phyloP scores from a whole-genome alignment of 2,329 filamentous ascomycete genomes.

The Sporothrix curviconia region DNA sequence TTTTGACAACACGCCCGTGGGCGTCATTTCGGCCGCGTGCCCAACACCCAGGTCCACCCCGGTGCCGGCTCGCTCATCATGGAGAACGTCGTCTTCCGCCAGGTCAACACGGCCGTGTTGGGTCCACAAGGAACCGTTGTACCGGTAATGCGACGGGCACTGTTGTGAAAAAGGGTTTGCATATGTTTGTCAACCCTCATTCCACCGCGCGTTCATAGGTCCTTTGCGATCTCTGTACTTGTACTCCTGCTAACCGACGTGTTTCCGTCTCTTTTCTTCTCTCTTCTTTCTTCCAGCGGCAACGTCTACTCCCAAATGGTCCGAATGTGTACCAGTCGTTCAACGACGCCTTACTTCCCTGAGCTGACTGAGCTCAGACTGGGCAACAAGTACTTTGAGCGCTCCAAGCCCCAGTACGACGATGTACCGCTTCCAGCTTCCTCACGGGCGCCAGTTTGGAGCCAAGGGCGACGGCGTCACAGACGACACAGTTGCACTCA shows the following conservation, averaged over 20 bases:
- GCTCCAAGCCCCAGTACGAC: constrained; percentile 72
- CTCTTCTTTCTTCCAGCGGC: constrained; percentile 36
- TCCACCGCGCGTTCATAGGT: neutral
- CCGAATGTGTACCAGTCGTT: constrained; percentile 43
- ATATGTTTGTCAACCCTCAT: constrained; percentile 19
- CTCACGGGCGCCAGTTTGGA: constrained; percentile 58
- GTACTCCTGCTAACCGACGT: neutral
- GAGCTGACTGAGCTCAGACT: constrained; percentile 52
- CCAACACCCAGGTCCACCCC: constrained; percentile 26
- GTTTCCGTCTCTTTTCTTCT: neutral
- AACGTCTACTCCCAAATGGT: constrained; percentile 51
- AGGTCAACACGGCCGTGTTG: constrained; percentile 37
- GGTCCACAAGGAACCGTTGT: constrained; percentile 41
- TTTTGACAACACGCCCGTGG: constrained; percentile 65
- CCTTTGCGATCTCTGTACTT: neutral
- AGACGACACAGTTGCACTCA: constrained; percentile 68
- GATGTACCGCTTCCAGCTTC: constrained; percentile 50
- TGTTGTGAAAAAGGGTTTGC: constrained; percentile 49
- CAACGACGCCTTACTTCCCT: constrained; percentile 27
- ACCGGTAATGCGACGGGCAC: constrained; percentile 40
- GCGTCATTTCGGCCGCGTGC: constrained; percentile 54
- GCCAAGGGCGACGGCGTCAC: constrained; percentile 66
- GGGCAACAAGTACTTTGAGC: constrained; percentile 55
- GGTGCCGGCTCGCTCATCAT: constrained; percentile 40
- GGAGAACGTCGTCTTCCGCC: constrained; percentile 41